Conservation (phyloP, 768 basidiomycete genomes). For the Tremella mesenterica region DNA sequence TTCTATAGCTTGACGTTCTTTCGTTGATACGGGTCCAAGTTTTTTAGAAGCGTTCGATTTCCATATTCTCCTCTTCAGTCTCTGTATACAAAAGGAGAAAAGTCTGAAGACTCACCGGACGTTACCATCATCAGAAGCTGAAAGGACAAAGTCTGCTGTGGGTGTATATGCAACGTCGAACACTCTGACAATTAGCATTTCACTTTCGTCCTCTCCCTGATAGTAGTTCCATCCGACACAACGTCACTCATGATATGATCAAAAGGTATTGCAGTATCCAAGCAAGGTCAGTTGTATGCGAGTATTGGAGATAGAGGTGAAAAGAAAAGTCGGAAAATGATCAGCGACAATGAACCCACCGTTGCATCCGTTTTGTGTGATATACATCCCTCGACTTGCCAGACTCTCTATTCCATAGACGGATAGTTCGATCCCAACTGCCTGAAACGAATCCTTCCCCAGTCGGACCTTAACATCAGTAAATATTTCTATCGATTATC, state of each 20-base stretch:
- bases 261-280: no score
- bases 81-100: neutral
- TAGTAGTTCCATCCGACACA: no score
- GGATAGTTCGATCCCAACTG: slow-evolving; percentile 87
- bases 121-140: slow-evolving; percentile 90
- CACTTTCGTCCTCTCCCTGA: neutral
- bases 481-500: neutral
- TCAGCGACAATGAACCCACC: slow-evolving; percentile 53
- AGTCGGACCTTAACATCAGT: slow-evolving; percentile 54
- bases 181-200: slow-evolving; percentile 54
- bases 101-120: slow-evolving; percentile 50
- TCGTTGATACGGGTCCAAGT: slow-evolving; percentile 77
- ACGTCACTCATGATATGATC: no score
- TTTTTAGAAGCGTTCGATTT: slow-evolving; percentile 88
- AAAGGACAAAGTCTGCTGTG: slow-evolving; percentile 81
- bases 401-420: slow-evolving; percentile 82
- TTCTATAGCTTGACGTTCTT: slow-evolving; percentile 84
- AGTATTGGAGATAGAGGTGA: no score
- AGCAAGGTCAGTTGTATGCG: no score
- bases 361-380: slow-evolving; percentile 98
- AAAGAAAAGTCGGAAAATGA: no score
- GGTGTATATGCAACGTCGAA: slow-evolving; percentile 79
- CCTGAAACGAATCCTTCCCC: slow-evolving; percentile 93
- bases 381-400: slow-evolving; percentile 81
- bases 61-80: slow-evolving; percentile 54